Base-by-base conservation (phyloP, 306 rosid species). In the Malus orientalis region DNA sequence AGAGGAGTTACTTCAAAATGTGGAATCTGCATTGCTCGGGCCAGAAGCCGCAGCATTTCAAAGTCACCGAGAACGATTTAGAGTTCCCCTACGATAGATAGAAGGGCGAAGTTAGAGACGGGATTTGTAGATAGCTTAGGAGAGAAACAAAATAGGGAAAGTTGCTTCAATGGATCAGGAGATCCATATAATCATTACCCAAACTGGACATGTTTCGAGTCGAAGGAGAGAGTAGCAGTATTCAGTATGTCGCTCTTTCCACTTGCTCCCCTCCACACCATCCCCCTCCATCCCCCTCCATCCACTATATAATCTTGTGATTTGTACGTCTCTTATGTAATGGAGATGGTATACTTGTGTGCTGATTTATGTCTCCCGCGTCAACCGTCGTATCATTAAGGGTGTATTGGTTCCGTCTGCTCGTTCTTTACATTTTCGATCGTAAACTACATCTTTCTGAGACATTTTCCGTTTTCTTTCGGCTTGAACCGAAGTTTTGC, bases 11-110 rank as follows among this genome's bases (percentile, higher is more conserved):
- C 70, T 75, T 83, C 76, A 86, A 86, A 70, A 86, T 86, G 89
- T 86, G 89, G 89, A 86, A 86, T 78, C 69, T 81, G 53, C 87
- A 86, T 40, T 86, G 89, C 82, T 83, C 82, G 1, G 85, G 85
- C 19, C 82, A 81, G 79, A 76, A 42, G 10, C 83, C 89, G 18
- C 87, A 86, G 58, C 87, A 86, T 81, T 86, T 86, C 67, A 81
- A 78, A 67, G 89, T 86, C 40, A 73, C 78, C 1, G 89, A 86
- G 81, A 81, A 72, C 27, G 78, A 86, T 29, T 23, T 61, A 45
- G 87, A 86, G 27, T 86, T 54, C 58, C 89, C 85, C 11, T 83
- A 23, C 11, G 85, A 86, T 45, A 75, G 89, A 78, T 86, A 72
- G 76, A 53, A 38, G 67, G 22, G 64, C 40, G 47, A 29, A 42